phyloP scores from a whole-genome alignment of 768 basidiomycete species.

The Amyloporia xantha region DNA sequence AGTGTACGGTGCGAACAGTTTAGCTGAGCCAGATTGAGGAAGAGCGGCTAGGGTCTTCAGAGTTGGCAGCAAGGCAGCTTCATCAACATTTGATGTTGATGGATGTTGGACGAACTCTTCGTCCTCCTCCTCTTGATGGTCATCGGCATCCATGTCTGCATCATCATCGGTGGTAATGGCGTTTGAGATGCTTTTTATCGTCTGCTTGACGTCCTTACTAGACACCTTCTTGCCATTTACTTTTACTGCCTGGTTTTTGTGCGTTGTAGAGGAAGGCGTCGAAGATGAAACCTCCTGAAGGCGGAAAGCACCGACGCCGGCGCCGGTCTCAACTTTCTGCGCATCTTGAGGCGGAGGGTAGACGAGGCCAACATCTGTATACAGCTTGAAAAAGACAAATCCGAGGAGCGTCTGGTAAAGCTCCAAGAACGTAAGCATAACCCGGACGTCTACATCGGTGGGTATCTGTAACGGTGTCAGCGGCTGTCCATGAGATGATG shows the following conservation, averaged over 20 bases:
- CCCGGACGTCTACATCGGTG: slow-evolving; percentile 91
- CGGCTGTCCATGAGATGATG: no score
- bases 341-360: slow-evolving; percentile 92
- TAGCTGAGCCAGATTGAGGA: slow-evolving; percentile 48
- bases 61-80: slow-evolving; percentile 52
- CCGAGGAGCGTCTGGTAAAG: slow-evolving; percentile 95
- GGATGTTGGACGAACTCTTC: slow-evolving; percentile 68
- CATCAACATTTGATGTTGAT: slow-evolving; percentile 43
- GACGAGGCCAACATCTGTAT: slow-evolving; percentile 84
- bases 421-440: slow-evolving; percentile 97
- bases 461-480: slow-evolving; percentile 56
- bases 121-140: slow-evolving; percentile 21
- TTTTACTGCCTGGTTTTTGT: slow-evolving; percentile 28
- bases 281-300: slow-evolving; percentile 46
- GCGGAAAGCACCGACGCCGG: slow-evolving; percentile 83
- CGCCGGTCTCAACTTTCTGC: slow-evolving; percentile 76
- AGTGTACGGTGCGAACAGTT: slow-evolving; percentile 77
- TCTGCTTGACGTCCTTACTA: slow-evolving; percentile 54
- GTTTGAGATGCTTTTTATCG: slow-evolving; percentile 47
- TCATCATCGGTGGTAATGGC: slow-evolving; percentile 27
- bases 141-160: slow-evolving; percentile 28
- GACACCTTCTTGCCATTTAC: slow-evolving; percentile 40
- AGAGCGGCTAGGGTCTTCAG: slow-evolving; percentile 57
- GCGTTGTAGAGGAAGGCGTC: slow-evolving; percentile 18
- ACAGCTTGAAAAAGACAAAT: slow-evolving; percentile 97